Evolutionary conservation across 2,329 filamentous ascomycete genomes (phyloP).

Genomic region (Colletotrichum abscissum): DNA sequence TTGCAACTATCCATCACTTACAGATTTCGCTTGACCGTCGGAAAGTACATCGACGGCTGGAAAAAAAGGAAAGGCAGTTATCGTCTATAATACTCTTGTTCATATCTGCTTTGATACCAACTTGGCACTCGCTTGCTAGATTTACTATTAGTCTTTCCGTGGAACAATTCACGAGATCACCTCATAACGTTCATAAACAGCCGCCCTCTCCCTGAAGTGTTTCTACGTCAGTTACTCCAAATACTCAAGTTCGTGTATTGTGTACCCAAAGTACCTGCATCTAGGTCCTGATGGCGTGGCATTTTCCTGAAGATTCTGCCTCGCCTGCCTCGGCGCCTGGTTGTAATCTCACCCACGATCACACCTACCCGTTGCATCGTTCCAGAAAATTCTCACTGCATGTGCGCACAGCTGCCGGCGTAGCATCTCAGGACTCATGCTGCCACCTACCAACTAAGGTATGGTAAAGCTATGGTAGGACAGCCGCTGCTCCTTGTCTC

Average conservation of each 20-base stretch:
- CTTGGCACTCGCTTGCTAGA: conserved; percentile 23
- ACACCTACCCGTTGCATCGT: neutral
- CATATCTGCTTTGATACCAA: conserved; percentile 32
- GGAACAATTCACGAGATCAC: neutral
- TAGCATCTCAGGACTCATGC: neutral
- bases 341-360: neutral
- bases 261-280: too few species aligned
- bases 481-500: neutral
- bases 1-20: neutral
- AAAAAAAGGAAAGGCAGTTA: neutral
- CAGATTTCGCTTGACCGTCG: neutral
- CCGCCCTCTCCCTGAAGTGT: neutral
- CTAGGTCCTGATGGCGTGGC: too few species aligned
- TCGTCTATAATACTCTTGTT: conserved; percentile 27
- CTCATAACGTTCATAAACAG: neutral
- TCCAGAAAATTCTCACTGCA: neutral
- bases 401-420: neutral
- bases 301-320: neutral
- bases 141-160: conserved; percentile 5
- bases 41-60: neutral
- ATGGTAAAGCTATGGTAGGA: neutral
- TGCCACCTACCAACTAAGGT: neutral
- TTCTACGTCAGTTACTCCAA: neutral
- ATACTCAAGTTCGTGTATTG: too few species aligned
- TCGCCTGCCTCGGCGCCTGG: neutral